A percentile compares a stretch with the other conserved stretches of the same genome.
These are phyloP conservation scores for Boletus rubescentipes DNA, from an alignment of 768 basidiomycete species.

Conservation along the genomic window DNA sequence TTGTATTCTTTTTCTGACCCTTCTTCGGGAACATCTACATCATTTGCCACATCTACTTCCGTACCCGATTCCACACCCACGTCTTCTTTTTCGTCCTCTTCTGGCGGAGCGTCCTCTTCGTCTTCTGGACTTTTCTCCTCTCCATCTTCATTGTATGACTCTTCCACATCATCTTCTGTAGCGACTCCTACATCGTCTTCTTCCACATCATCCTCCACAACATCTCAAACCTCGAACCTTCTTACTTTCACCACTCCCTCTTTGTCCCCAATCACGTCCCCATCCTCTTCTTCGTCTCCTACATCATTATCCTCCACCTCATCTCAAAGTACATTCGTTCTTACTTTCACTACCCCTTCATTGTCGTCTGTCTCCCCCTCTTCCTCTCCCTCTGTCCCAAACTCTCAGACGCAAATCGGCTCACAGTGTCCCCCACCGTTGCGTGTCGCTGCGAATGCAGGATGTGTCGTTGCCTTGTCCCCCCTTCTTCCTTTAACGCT, in stretches of 20 bases:
- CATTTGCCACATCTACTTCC: background rate
- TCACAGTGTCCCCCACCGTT: constrained; percentile 22
- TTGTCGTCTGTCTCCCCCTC: background rate
- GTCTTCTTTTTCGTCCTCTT: background rate
- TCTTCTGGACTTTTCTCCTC: background rate
- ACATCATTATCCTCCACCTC: background rate
- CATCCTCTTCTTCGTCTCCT: background rate
- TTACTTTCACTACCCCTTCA: background rate
- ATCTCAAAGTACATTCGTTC: background rate
- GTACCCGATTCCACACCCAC: background rate
- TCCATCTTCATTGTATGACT: background rate
- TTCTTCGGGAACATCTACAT: background rate
- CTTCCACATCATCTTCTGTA: background rate
- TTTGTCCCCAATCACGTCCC: background rate
- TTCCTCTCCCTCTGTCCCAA: constrained; percentile 1
- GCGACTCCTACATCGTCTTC: background rate
- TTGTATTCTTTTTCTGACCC: background rate
- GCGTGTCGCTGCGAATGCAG: constrained; percentile 4
- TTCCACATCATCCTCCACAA: background rate
- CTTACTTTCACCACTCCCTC: background rate
- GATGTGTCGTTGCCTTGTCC: constrained; percentile 5
- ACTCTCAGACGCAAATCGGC: constrained; percentile 20
- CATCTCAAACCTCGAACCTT: background rate
- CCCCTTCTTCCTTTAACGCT: constrained; percentile 19
- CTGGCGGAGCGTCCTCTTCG: background rate